phyloP scores from a whole-genome alignment of 2,329 filamentous ascomycete species.

The Arthrinium phaeospermum region DNA sequence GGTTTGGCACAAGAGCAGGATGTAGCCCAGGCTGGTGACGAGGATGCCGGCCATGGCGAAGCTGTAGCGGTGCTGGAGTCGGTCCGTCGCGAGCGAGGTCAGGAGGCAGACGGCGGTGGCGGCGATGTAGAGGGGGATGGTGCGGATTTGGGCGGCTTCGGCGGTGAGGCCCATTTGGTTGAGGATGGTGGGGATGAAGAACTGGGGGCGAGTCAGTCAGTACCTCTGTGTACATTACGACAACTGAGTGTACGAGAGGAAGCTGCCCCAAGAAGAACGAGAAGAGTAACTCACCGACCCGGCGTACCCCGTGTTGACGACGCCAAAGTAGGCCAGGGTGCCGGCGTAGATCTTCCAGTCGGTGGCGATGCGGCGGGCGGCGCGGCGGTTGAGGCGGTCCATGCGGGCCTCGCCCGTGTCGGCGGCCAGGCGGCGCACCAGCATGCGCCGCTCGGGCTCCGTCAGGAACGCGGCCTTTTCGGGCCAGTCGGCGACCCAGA shows the following conservation, averaged over 20 bases:
- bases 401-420: conserved; percentile 42
- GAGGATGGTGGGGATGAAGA: conserved; percentile 50
- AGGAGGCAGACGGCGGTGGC: conserved; percentile 39
- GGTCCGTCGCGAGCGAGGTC: conserved; percentile 41
- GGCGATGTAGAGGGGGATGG: conserved; percentile 45
- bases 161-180: conserved; percentile 45
- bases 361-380: conserved; percentile 37
- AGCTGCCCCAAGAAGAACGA: too few relatives aligned
- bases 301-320: conserved; percentile 53
- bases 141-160: conserved; percentile 43
- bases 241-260: too few relatives aligned
- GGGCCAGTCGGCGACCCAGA: conserved; percentile 57
- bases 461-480: conserved; percentile 51
- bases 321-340: conserved; percentile 41
- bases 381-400: conserved; percentile 34
- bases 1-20: conserved; percentile 37
- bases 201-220: conserved; percentile 26
- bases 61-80: conserved; percentile 40
- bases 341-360: conserved; percentile 50
- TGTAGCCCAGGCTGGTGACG: conserved; percentile 40
- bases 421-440: conserved; percentile 39
- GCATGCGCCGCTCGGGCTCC: conserved; percentile 44
- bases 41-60: conserved; percentile 40
- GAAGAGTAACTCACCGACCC: conserved; percentile 36
- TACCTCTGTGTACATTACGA: too few relatives aligned